Conservation (phyloP, 768 basidiomycete species). For the Mycena indigotica region DNA sequence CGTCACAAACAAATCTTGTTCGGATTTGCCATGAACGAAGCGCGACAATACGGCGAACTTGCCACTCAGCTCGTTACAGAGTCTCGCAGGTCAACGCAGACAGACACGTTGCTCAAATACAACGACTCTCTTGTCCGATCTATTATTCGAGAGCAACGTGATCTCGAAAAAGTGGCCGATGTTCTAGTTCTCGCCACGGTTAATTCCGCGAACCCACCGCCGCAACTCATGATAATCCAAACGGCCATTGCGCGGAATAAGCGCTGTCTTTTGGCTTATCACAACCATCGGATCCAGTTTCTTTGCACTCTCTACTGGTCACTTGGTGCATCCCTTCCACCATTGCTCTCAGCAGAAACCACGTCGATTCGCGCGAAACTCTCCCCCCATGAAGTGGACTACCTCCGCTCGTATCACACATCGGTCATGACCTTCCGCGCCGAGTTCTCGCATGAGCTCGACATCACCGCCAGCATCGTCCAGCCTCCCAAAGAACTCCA, state of each 20-base stretch:
- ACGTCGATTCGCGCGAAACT: slow-evolving; percentile 69
- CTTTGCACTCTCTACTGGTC: slow-evolving; percentile 90
- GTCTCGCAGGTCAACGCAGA: slow-evolving; percentile 80
- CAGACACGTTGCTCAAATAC: slow-evolving; percentile 87
- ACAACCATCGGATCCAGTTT: slow-evolving; percentile 80
- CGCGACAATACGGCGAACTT: slow-evolving; percentile 80
- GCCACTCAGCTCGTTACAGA: slow-evolving; percentile 87
- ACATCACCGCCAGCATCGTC: slow-evolving; percentile 81
- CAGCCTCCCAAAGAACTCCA: slow-evolving; percentile 88
- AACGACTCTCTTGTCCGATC: slow-evolving; percentile 86
- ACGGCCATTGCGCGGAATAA: slow-evolving; percentile 91
- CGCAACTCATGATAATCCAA: slow-evolving; percentile 80
- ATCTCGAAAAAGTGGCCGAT: slow-evolving; percentile 65
- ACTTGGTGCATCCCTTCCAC: slow-evolving; percentile 82
- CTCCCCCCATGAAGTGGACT: slow-evolving; percentile 82
- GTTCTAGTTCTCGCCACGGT: slow-evolving; percentile 35
- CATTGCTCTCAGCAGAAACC: slow-evolving; percentile 57
- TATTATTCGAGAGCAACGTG: slow-evolving; percentile 88
- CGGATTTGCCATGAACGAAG: slow-evolving; percentile 45
- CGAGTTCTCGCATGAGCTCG: slow-evolving; percentile 83
- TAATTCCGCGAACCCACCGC: slow-evolving; percentile 49
- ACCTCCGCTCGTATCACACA: slow-evolving; percentile 77
- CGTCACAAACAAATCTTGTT: slow-evolving; percentile 26
- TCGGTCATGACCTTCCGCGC: slow-evolving; percentile 83
- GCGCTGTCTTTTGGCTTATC: slow-evolving; percentile 93